A percentile compares a stretch with the other conserved stretches of the same genome.
phyloP scores from a whole-genome alignment of 768 basidiomycete genomes.

The Coprinopsis cinerea region DNA sequence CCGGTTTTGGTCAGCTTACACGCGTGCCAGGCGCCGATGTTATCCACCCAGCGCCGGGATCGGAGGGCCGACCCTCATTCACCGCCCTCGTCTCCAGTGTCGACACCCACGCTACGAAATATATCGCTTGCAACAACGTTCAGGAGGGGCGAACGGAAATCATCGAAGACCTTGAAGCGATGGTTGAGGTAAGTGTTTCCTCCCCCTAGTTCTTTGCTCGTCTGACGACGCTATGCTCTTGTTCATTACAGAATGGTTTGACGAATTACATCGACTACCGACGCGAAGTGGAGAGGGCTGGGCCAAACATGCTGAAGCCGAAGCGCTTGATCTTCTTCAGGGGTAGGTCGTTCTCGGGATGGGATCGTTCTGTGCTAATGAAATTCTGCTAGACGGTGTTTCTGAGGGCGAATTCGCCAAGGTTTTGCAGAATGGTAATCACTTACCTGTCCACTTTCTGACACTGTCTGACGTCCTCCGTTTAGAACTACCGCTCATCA shows the following conservation, averaged over 20 bases:
- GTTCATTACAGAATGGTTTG: conserved; percentile 40
- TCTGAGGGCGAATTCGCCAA: conserved; percentile 45
- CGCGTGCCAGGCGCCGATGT: conserved; percentile 78
- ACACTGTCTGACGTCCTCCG: no score
- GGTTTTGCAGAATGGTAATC: no score
- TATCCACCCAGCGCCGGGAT: conserved; percentile 74
- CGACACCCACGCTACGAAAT: conserved; percentile 65
- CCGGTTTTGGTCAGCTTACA: no score
- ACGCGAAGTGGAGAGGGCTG: conserved; percentile 36
- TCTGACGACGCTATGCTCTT: background rate
- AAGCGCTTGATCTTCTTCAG: conserved; percentile 69
- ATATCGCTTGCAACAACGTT: conserved; percentile 45
- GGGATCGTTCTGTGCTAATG: conserved; percentile 9
- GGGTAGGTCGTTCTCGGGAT: conserved; percentile 32
- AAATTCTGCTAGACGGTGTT: conserved; percentile 35
- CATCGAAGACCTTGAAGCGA: conserved; percentile 58
- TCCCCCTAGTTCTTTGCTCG: background rate
- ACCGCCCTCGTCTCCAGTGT: conserved; percentile 72
- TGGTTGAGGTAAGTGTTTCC: conserved; percentile 45
- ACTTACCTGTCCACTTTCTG: no score
- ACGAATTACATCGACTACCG: conserved; percentile 51
- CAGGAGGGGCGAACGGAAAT: conserved; percentile 62
- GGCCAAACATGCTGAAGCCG: conserved; percentile 31
- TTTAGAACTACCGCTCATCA: conserved; percentile 53
- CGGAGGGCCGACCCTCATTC: conserved; percentile 68